Evolutionary conservation across 2,329 filamentous ascomycete species (phyloP), one percentile per base, ranked within the genome.

Genomic region (Fusarium verticillioides): DNA sequence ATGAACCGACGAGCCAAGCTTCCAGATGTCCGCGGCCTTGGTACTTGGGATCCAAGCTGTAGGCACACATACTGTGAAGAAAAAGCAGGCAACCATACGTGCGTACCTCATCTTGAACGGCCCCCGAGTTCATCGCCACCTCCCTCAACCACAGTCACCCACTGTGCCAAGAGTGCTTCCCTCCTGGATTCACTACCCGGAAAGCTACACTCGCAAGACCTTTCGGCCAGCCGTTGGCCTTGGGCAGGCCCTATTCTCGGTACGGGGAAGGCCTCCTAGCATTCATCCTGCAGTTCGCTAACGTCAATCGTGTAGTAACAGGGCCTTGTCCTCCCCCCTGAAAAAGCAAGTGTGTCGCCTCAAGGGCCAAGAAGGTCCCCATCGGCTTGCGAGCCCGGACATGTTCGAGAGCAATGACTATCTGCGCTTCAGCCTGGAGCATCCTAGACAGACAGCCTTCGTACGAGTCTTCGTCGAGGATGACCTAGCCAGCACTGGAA

Each of bases 401-500:
- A 54, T 40, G 23, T 54, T 28, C 18, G 23, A 39, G 13, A 18
- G 19, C 13, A 37, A 18, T 28, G 18, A 28, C 6, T n/a, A 39
- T 28, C 15, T 39, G 19, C 23, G 10, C 19, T 16, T n/a, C 23
- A 34, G 4, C 19, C 34, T 40, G 13, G 50, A 28, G 34, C 23
- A 40, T 30, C 50, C 50, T 39, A 28, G 7, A 37, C 12, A 53
- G 18, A 9, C 34, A 37, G 34, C 13, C 19, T 26, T 34, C 13
- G 32, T 19, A 34, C 30, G 50, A 6, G 50, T 72, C 12, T 52
- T 15, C 3, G 30, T 76, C 6, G 10, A 70, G 21, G 61, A 63
- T 9, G 62, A 42, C 23, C 7, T 54, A 7, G 1, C 23, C 23
- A 11, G 21, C 6, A 46, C 21, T 16, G 39, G 10, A 28, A 7